Conservation (phyloP, 2,329 filamentous ascomycete genomes). For the Zalaria obscura region DNA sequence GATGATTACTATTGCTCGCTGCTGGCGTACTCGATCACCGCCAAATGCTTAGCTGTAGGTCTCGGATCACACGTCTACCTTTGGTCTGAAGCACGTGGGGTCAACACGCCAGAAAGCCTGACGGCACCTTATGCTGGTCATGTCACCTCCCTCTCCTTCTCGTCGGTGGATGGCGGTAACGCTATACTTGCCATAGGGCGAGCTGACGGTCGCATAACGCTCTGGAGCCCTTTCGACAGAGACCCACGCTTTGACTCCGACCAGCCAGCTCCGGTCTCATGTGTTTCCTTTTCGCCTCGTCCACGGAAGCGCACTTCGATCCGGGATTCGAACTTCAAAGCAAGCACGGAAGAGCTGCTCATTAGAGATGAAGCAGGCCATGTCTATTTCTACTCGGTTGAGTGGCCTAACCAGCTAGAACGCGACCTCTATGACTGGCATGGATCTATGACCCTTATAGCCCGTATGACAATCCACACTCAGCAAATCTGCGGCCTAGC, state of each 20-base stretch:
- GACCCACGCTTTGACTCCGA: conserved; percentile 60
- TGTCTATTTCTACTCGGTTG: conserved; percentile 77
- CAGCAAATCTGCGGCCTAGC: conserved; percentile 91
- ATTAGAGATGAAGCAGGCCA: conserved; percentile 74
- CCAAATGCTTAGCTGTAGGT: conserved; percentile 69
- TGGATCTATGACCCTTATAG: conserved; percentile 63
- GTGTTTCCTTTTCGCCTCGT: conserved; percentile 65
- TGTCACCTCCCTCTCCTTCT: conserved; percentile 82
- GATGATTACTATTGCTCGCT: conserved; percentile 95
- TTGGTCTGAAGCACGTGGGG: conserved; percentile 68
- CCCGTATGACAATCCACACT: conserved; percentile 61
- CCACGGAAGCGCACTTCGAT: conserved; percentile 36
- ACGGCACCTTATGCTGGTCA: conserved; percentile 38
- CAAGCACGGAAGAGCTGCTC: conserved; percentile 67
- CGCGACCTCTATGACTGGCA: conserved; percentile 61
- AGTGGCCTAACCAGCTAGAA: conserved; percentile 52
- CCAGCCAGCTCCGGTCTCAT: conserved; percentile 61
- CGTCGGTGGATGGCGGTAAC: conserved; percentile 59
- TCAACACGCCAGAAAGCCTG: conserved; percentile 42
- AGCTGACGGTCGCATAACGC: conserved; percentile 57
- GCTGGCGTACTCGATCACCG: conserved; percentile 66
- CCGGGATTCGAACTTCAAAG: conserved; percentile 33
- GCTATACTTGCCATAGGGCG: conserved; percentile 76
- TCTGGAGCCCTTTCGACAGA: conserved; percentile 64
- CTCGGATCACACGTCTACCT: conserved; percentile 67